Conservation (phyloP, 2,329 filamentous ascomycete species). For the Volutella citrinella region DNA sequence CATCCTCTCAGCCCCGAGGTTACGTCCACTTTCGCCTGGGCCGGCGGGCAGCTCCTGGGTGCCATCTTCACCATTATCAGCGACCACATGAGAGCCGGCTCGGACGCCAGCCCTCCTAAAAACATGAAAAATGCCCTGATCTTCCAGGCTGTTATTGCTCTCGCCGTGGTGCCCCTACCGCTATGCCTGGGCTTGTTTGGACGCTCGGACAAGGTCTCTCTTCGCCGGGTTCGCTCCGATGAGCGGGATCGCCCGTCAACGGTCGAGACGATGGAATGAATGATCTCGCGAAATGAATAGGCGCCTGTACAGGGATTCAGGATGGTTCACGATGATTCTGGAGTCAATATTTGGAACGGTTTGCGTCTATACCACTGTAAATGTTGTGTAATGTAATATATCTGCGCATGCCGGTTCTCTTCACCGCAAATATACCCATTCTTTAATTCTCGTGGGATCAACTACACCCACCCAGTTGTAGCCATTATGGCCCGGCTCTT, state of each 20-base stretch:
- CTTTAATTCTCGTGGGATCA: too few species aligned
- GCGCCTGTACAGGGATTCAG: too few species aligned
- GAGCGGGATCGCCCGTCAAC: slow-evolving; percentile 21
- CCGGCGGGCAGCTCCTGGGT: slow-evolving; percentile 79
- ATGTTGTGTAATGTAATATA: too few species aligned
- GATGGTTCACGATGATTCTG: too few species aligned
- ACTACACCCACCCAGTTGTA: too few species aligned
- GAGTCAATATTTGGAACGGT: too few species aligned
- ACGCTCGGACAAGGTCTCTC: slow-evolving; percentile 44
- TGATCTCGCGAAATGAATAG: too few species aligned
- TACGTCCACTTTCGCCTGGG: slow-evolving; percentile 80
- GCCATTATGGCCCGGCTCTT: too few species aligned
- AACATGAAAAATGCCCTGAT: slow-evolving; percentile 76
- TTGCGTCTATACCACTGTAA: too few species aligned
- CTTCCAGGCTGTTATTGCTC: slow-evolving; percentile 72
- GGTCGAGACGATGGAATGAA: slow-evolving; percentile 15
- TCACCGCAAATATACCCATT: too few species aligned
- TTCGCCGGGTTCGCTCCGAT: slow-evolving; percentile 50
- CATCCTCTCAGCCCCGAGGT: slow-evolving; percentile 86
- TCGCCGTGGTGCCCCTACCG: slow-evolving; percentile 64
- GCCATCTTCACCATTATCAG: slow-evolving; percentile 81
- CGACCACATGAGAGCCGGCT: slow-evolving; percentile 64
- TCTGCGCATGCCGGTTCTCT: too few species aligned
- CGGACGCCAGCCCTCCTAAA: slow-evolving; percentile 53
- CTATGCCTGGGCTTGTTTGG: slow-evolving; percentile 71